Conservation (phyloP, 2,329 filamentous ascomycete species). For the Trichoderma lentiforme region DNA sequence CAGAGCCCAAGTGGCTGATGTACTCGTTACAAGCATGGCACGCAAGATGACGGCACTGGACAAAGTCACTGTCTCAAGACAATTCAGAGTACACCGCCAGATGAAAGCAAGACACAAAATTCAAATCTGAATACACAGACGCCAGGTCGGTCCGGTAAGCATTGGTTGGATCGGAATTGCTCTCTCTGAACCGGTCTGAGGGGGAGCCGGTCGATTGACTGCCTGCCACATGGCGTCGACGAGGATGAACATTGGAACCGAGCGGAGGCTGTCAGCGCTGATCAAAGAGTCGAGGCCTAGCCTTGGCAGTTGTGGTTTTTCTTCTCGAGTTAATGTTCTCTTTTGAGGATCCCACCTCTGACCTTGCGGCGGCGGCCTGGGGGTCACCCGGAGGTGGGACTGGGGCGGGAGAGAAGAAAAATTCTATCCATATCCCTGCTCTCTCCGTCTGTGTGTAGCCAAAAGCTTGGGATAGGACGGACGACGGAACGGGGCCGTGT, state of each 20-base stretch:
- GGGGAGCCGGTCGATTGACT: not conserved
- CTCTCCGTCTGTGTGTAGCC: not conserved
- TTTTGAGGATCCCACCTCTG: not conserved
- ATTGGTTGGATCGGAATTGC: not conserved
- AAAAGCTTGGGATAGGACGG: not conserved
- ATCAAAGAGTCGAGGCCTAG: constrained; percentile 11
- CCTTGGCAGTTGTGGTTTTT: not conserved
- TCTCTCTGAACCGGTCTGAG: not conserved
- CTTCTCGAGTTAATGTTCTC: not conserved
- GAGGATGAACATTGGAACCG: not conserved
- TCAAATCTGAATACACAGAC: constrained; percentile 7
- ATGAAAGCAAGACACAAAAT: not conserved
- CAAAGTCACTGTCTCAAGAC: not conserved
- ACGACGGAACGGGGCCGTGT: constrained; percentile 10
- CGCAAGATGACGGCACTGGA: not conserved
- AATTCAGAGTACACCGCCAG: constrained; percentile 3
- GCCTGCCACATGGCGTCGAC: constrained; percentile 5
- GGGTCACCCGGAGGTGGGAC: constrained; percentile 6
- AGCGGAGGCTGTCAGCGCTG: constrained; percentile 2
- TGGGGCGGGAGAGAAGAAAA: not conserved
- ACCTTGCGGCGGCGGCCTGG: not conserved
- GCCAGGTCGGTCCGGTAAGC: constrained; percentile 3
- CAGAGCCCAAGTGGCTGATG: not conserved
- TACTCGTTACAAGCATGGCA: not conserved
- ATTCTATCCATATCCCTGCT: constrained; percentile 8